Base-by-base conservation (phyloP, 305 asterid species). In the Rubia balearica region DNA sequence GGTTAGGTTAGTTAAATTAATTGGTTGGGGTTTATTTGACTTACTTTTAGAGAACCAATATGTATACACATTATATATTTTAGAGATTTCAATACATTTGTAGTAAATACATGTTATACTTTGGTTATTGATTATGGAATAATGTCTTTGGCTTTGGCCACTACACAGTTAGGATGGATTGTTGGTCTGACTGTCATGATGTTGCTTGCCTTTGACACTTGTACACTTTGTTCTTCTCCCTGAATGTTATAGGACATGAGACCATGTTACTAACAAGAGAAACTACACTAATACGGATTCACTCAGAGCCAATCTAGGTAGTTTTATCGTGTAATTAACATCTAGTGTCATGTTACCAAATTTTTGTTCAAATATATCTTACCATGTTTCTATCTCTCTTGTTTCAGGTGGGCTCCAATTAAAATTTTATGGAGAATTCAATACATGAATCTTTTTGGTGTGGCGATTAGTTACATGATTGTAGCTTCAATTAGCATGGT, bases 231-330 rank as follows among this genome's bases (percentile, higher is more conserved):
- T 85, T 71, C 98, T 93, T 67, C 94, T 93, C 6, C 78, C 97
- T 1, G 66, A 86, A 0, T 93, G 98, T 73, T 93, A 93, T 76
- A 82, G 98, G 10, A 61, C 92, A 8, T 96, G 96, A 6, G 92
- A 93, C 71, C 84, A 88, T 0, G 83, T 62, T 27, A 75, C 73
- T 22, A 97, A 97, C 53, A 93, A 88, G 80, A 81, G 98, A 73
- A 93, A 89, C 75, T 90, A 93, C 24, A 93, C 97, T 17, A 90
- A 93, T 76, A 93, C 87, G 97, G 98, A 89, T 42, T 96, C 95
- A 69, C 97, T 93, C 71, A 65, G 81, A 40, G 74, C 96, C 76
- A 91, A 93, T 73, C 82, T 93, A 24, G 96, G 98, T 91, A 81
- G 21, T 1, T 13, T 17, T 66, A 21, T 38, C 17, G 5, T 67